Base-by-base conservation (phyloP, 164 flowering plant genomes). In the Cinnamomum micranthum region DNA sequence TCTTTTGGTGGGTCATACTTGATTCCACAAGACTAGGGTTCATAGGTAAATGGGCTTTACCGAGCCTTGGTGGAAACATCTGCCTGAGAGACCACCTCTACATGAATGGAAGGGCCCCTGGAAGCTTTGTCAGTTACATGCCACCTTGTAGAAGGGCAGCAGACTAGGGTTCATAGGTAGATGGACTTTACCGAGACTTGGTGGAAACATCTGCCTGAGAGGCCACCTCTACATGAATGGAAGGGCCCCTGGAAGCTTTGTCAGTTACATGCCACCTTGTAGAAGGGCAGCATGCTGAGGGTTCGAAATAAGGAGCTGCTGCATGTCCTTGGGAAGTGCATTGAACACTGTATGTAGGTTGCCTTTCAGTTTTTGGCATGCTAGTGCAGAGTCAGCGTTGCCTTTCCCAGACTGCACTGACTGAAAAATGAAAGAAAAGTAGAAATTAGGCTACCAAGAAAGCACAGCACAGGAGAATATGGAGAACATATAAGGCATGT, bases 271-370 rank as follows among this genome's bases (percentile, higher is more conserved):
- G 82, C 78, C 74, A 41, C 80, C 85, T 70, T 86, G 86, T 58
- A 91, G 77, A 78, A 87, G 88, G 74, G 91, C 78, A 51, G 89
- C 94, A 73, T 86, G 88, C 58, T 93, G 85, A 24, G 97, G 99
- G 81, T 88, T 95, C 76, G 86, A 77, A 66, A 93, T 89, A 73
- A 93, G 83, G 75, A 93, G 97, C 69, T 93, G 84, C 76, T 93
- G 98, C 91, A 89, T 80, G 82, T 95, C 99, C 78, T 88, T 89
- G 7, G 98, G 97, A 71, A 95, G 97, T 27, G 86, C 85, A 71
- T 82, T 82, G 76, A 91, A 95, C 52, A 93, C 90, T 2, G 86
- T 83, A 79, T 75, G 86, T 69, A 95, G 82, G 82, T 92, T 97
- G 10, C 83, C 83, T 80, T 81, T 93, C 78, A 95, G 85, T 82